These are phyloP conservation scores for Myochromella boudieri DNA, from an alignment of 768 basidiomycete species.

Conservation along the genomic window DNA sequence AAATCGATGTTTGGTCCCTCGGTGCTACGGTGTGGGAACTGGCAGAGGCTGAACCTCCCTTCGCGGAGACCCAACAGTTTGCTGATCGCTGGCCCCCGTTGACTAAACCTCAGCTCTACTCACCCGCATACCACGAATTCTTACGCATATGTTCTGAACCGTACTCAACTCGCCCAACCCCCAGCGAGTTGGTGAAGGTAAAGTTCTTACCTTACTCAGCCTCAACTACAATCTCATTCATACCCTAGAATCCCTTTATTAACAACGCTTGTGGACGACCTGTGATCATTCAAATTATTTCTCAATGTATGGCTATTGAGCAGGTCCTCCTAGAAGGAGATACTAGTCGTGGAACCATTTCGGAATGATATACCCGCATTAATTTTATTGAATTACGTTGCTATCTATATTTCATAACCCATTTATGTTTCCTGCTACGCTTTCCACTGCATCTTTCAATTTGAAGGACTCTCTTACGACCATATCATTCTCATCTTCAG, in stretches of 20 bases:
- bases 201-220: slow-evolving; percentile 20
- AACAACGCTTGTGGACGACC: slow-evolving; percentile 66
- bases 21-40: slow-evolving; percentile 86
- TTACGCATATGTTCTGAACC: slow-evolving; percentile 66
- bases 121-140: slow-evolving; percentile 73
- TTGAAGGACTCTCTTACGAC: slow-evolving; percentile 70
- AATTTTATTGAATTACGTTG: slow-evolving; percentile 18
- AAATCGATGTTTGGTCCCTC: slow-evolving; percentile 79
- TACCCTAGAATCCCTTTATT: slow-evolving; percentile 56
- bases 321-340: slow-evolving; percentile 34
- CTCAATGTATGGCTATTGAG: slow-evolving; percentile 69
- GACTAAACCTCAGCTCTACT: slow-evolving; percentile 56
- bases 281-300: slow-evolving; percentile 65
- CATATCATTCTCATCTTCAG: slow-evolving; percentile 84
- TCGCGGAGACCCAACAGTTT: slow-evolving; percentile 56
- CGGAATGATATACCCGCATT: slow-evolving; percentile 20
- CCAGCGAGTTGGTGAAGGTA: slow-evolving; percentile 60
- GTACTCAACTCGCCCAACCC: slow-evolving; percentile 50
- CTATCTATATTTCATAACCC: slow-evolving; percentile 34
- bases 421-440: slow-evolving; percentile 63
- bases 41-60: slow-evolving; percentile 74
- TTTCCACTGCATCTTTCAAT: slow-evolving; percentile 72
- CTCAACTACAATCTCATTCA: slow-evolving; percentile 6
- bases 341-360: slow-evolving; percentile 14
- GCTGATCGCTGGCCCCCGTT: slow-evolving; percentile 67